phyloP scores from a whole-genome alignment of 768 basidiomycete species.

The Mycena kentingensis region DNA sequence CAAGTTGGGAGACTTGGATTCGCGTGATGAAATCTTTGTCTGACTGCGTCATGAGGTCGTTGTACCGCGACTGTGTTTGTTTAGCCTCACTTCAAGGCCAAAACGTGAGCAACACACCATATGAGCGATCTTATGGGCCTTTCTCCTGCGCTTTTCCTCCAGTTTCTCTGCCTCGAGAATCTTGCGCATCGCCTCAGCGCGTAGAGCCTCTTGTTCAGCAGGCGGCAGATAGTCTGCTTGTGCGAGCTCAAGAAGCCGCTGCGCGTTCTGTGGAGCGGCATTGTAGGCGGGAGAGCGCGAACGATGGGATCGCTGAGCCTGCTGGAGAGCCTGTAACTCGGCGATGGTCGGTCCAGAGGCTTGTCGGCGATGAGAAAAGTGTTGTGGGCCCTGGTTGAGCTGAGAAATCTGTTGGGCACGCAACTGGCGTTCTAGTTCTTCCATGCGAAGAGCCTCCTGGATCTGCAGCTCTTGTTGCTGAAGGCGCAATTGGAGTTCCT shows the following conservation, averaged over 20 bases:
- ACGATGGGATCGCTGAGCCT: constrained; percentile 54
- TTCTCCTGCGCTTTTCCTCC: constrained; percentile 81
- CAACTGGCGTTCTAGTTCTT: constrained; percentile 68
- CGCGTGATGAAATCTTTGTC: constrained; percentile 99
- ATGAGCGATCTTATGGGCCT: constrained; percentile 83
- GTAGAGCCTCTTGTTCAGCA: constrained; percentile 68
- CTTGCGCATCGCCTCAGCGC: constrained; percentile 81
- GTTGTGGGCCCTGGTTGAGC: constrained; percentile 42
- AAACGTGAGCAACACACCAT: constrained; percentile 56
- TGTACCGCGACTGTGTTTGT: constrained; percentile 64
- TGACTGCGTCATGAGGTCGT: constrained; percentile 94
- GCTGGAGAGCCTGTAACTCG: constrained; percentile 48
- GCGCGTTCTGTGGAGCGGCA: constrained; percentile 63
- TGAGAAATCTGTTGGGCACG: constrained; percentile 55
- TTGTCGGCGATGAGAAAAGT: constrained; percentile 43
- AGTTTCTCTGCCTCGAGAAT: constrained; percentile 88
- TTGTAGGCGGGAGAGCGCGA: constrained; percentile 51
- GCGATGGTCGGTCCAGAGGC: constrained; percentile 48
- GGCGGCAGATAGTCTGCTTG: constrained; percentile 67
- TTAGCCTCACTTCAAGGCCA: not conserved
- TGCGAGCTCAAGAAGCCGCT: constrained; percentile 75
- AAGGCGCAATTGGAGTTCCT: constrained; percentile 61
- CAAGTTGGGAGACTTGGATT: constrained; percentile 97
- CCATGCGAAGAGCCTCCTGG: constrained; percentile 64
- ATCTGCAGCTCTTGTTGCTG: constrained; percentile 45